Conservation (phyloP, 108 stramenopile genomes). For the Cyclostephanos tholiformis region DNA sequence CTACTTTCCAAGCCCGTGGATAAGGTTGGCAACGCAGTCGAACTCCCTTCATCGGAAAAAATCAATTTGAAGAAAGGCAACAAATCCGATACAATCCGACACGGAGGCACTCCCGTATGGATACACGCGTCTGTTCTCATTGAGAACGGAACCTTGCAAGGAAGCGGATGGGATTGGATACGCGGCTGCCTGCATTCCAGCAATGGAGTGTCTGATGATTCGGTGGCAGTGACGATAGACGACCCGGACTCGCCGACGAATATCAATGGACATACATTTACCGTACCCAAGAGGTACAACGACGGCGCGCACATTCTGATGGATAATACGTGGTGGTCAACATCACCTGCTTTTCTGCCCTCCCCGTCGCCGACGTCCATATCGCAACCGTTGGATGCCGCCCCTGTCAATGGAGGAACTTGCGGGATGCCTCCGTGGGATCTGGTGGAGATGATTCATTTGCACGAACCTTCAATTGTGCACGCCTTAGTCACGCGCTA, state of each 20-base stretch:
- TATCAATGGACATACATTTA: constrained; percentile 19
- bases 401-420: not conserved
- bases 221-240: constrained; percentile 24
- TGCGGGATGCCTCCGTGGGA: constrained; percentile 54
- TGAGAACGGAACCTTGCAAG: not conserved
- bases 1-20: constrained; percentile 2
- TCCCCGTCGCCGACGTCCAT: constrained; percentile 22
- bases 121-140: constrained; percentile 32
- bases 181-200: constrained; percentile 23
- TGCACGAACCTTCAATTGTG: constrained; percentile 89
- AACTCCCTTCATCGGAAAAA: not conserved
- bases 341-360: not conserved
- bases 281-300: constrained; percentile 24
- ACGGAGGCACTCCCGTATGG: constrained; percentile 39
- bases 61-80: not conserved
- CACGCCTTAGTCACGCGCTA: constrained; percentile 69
- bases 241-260: constrained; percentile 4
- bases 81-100: constrained; percentile 3
- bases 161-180: constrained; percentile 36
- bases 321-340: constrained; percentile 44
- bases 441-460: constrained; percentile 75
- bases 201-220: constrained; percentile 4
- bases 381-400: constrained; percentile 2
- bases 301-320: constrained; percentile 31
- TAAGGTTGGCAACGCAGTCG: constrained; percentile 3